Base-by-base conservation (phyloP, 2,329 filamentous ascomycete species). In the Xylaria sp. region DNA sequence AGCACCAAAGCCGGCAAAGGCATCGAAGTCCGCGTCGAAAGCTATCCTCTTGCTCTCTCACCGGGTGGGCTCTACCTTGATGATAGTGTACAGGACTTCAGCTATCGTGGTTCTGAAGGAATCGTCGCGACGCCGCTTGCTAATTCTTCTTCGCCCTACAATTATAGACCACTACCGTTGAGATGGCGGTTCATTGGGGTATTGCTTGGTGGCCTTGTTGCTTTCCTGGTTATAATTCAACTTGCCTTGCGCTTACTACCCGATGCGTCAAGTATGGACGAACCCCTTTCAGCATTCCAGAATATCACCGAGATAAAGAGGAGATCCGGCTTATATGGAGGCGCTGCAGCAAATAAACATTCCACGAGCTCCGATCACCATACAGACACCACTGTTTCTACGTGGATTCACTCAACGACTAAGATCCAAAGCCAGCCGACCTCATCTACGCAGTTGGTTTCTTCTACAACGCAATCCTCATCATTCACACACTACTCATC, bases 191-290 rank as follows among this genome's bases (percentile, higher is more conserved):
- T 74, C 46, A 58, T 77, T 43, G 18, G 72, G 9, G 23, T 46
- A 15, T 43, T 76, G 4, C 58, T 75, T 18, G 64, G 68, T 4
- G 54, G 46, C 13, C 66, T 78, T 25, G 39, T 74, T 13, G 18
- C 70, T 41, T 70, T 79, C 13, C 69, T 80, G 18, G 73, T 49
- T 0, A 31, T 80, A 12, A 73, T 74, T 33, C 77, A 77, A 64
- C 41, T 78, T 28, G 74, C 76, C 1, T 71, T 76, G 55, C 76
- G 73, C 31, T 67, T 74, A 51, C 72, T 80, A 6, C 79, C 79
- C 18, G 63, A 76, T 23, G 69, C 64, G 13, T 73, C 73, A 33
- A 49, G 52, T 7, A 55, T 28, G n/a, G 23, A 58, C 23, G 23
- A 25, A 15, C 46, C 57, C 23, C 56, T 73, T 39, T 56, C 71